A percentile compares a stretch with the other conserved stretches of the same genome.
These are phyloP conservation scores for Pseudocercospora pini-densiflorae DNA, from an alignment of 2,329 filamentous ascomycete genomes.

Conservation along the genomic window DNA sequence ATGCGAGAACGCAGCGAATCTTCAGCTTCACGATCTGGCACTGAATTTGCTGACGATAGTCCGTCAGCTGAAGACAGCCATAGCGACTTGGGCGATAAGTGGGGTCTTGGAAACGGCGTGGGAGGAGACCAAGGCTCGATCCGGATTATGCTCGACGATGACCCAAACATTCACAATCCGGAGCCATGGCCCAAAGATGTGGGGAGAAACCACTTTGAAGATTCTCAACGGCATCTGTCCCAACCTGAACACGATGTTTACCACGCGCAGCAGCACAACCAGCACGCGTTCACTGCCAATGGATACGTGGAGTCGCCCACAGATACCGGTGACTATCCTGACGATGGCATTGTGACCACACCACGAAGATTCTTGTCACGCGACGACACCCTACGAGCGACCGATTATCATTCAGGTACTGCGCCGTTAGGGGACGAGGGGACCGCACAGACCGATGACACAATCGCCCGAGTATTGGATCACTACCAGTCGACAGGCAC, in stretches of 20 bases:
- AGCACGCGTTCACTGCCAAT: conserved; percentile 30
- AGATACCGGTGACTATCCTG: conserved; percentile 23
- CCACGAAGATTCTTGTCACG: conserved; percentile 28
- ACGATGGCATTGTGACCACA: conserved; percentile 33
- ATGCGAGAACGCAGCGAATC: conserved; percentile 40
- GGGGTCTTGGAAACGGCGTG: conserved; percentile 31
- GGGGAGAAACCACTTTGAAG: conserved; percentile 22
- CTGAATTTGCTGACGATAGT: conserved; percentile 41
- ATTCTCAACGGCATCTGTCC: conserved; percentile 16
- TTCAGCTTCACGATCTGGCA: conserved; percentile 34
- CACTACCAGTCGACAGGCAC: conserved; percentile 39
- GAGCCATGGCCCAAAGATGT: conserved; percentile 30
- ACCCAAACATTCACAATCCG: conserved; percentile 26
- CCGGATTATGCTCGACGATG: conserved; percentile 42
- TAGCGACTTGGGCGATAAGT: conserved; percentile 33
- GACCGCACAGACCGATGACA: conserved; percentile 21
- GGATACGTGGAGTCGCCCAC: conserved; percentile 32
- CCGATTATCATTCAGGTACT: conserved; percentile 15
- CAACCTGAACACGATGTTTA: conserved; percentile 21
- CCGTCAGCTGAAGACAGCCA: conserved; percentile 32
- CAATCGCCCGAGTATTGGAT: conserved; percentile 33
- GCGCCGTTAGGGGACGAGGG: conserved; percentile 15
- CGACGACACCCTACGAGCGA: conserved; percentile 34
- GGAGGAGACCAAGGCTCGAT: conserved; percentile 39
- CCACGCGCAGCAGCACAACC: conserved; percentile 29